A percentile compares a stretch with the other conserved stretches of the same genome.
These are phyloP conservation scores for Phanerochaete carnosa DNA, from an alignment of 768 basidiomycete species.

Conservation along the genomic window DNA sequence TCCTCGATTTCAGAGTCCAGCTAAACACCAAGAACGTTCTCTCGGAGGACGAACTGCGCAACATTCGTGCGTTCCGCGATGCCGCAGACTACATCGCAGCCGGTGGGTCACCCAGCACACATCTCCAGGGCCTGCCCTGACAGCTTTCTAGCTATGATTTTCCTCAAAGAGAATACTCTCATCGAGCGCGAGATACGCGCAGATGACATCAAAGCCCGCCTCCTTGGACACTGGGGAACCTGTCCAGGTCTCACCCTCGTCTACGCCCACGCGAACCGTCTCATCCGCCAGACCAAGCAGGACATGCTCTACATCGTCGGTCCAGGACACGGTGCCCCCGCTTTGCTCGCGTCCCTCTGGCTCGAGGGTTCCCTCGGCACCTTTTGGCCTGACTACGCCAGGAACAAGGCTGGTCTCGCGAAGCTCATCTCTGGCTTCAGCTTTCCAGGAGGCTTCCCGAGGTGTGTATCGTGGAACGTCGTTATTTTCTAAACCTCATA, in stretches of 20 bases:
- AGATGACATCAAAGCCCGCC: constrained; percentile 76
- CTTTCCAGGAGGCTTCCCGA: constrained; percentile 81
- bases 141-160: constrained; percentile 68
- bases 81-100: constrained; percentile 72
- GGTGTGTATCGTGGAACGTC: constrained; percentile 34
- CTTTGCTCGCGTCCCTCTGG: constrained; percentile 82
- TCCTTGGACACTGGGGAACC: constrained; percentile 84
- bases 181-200: constrained; percentile 54
- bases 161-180: constrained; percentile 69
- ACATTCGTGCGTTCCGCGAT: constrained; percentile 51
- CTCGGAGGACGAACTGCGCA: constrained; percentile 45
- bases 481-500: not conserved
- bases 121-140: not conserved
- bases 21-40: constrained; percentile 47
- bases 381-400: constrained; percentile 58
- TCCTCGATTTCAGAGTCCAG: constrained; percentile 47
- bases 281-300: constrained; percentile 56
- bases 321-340: constrained; percentile 87
- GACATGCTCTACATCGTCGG: constrained; percentile 79
- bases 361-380: constrained; percentile 69
- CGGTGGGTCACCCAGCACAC: constrained; percentile 36
- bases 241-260: constrained; percentile 74
- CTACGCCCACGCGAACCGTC: constrained; percentile 43
- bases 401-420: constrained; percentile 54
- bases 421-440: constrained; percentile 75